Base-by-base conservation (phyloP, 257 asterid species). In the Solanum corneliomulleri region DNA sequence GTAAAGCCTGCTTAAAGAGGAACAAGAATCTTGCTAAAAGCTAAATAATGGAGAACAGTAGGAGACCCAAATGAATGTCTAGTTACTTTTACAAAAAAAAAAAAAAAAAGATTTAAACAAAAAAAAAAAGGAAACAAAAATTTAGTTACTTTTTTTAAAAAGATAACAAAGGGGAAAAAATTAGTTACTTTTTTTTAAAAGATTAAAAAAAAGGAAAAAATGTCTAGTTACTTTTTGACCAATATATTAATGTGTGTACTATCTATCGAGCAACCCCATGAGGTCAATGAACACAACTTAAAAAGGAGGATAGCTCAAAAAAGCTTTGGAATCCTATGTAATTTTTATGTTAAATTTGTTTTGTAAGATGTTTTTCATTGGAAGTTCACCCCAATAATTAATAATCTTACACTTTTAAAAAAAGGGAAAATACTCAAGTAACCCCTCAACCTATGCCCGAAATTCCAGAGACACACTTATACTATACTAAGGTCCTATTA, bases 21-120 rank as follows among this genome's bases (percentile, higher is more conserved):
- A 91, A 87, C 98, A 92, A 92, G 95, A 94, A 94, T 94, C 99
- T 93, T 92, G 93, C 91, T 89, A 93, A 95, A 96, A 94, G 97
- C 96, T 87, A 94, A 88, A 88, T 91, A 93, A 94, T 94, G 97
- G 95, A 94, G 93, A 92, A 89, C 92, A 93, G 93, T 90, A 92
- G 93, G 91, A 92, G 91, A 94, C 94, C 90, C 82, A 89, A 90
- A 91, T 91, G 90, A 91, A 91, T 92, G 89, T 86, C 89, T 90
- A 88, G 90, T 94, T 90, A 88, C 98, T 87, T 94, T 93, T 94
- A 92, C 84, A 29, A 87, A 71, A 88, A 89, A 93, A 93, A 96
- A 97, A 9, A 92, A 97, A 93, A 93, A 93, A 92, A 82, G 85
- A 52, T 33, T 33, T 33, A 37, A 52, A 64, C 16, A n/a, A n/a